Evolutionary conservation across 2,329 filamentous ascomycete species (phyloP), one percentile per base, ranked within the genome.

Genomic region (Neobulgaria alba): DNA sequence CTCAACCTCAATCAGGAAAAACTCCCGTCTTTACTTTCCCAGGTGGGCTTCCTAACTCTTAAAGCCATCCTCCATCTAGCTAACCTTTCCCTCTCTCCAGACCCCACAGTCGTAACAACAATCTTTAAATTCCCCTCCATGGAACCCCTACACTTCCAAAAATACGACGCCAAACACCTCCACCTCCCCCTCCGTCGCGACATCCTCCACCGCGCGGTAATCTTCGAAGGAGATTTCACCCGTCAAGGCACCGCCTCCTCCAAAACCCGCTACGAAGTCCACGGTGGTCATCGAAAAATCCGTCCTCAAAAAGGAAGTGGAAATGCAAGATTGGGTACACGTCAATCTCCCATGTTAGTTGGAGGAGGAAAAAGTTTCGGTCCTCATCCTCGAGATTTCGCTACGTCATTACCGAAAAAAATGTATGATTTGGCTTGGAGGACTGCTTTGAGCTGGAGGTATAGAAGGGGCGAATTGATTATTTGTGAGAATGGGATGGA

Each of bases 391-490:
- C 76, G 92, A 61, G 87, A 96, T 66, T 98, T 98, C 60, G 77
- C 77, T 45, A 93, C 89, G 16, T 74, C 75, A 12, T 71, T 98
- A 41, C 88, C 83, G 55, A 74, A 75, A 59, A 96, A 96, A 68
- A 77, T 95, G 35, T 98, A 98, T 67, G 89, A 96, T 64, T 73
- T 93, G 55, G 92, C 92, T 8, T 96, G 87, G 86, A 79, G 92
- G 59, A 96, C 85, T 32, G 92, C 92, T 9, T 73, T 98, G 50
- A 92, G 84, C 58, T 94, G 95, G 68, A 79, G 92, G 45, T 96
- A 92, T 66, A 73, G 82, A 51, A 78, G 80, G 51, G 92, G 89
- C 36, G 86, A 96, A 67, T 68, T 98, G 56, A 69, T 95, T 50
- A 77, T 98, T 31, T 80, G 92, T 55, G 81, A 90, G 57, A 82